Evolutionary conservation across 768 basidiomycete species (phyloP).

Genomic region (Serendipita vermifera): DNA sequence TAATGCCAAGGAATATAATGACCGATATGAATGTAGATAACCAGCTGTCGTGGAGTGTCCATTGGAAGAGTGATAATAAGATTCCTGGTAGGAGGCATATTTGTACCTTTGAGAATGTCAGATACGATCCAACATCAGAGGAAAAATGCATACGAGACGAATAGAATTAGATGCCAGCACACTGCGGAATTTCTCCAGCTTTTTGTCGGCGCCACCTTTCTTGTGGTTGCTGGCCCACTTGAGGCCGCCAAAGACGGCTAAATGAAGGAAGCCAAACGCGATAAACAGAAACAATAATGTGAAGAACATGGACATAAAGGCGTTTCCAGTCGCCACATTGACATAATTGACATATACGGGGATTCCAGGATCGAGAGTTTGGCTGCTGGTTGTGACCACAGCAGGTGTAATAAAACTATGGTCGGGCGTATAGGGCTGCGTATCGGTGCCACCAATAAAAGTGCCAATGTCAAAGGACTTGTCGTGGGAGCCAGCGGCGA

Average conservation of each 20-base stretch:
- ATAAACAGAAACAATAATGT: slow-evolving; percentile 47
- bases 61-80: slow-evolving; percentile 78
- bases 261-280: no score
- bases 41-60: slow-evolving; percentile 84
- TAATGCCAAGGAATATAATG: slow-evolving; percentile 43
- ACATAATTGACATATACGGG: slow-evolving; percentile 70
- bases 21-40: slow-evolving; percentile 69
- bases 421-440: background rate
- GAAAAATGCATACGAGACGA: no score
- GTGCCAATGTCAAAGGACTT: background rate
- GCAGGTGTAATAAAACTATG: slow-evolving; percentile 19
- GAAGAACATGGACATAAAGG: slow-evolving; percentile 82
- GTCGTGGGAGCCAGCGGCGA: no score
- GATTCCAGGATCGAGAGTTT: slow-evolving; percentile 60
- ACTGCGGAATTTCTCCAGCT: no score
- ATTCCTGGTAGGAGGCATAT: slow-evolving; percentile 53
- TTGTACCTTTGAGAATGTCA: no score
- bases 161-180: no score
- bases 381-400: slow-evolving; percentile 43
- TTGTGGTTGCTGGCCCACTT: no score
- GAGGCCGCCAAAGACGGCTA: no score
- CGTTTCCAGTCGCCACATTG: slow-evolving; percentile 72
- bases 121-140: no score
- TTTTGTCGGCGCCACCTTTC: no score
- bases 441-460: slow-evolving; percentile 4